Evolutionary conservation across 768 basidiomycete species (phyloP).

Genomic region (Xerocomellus amylosporus): DNA sequence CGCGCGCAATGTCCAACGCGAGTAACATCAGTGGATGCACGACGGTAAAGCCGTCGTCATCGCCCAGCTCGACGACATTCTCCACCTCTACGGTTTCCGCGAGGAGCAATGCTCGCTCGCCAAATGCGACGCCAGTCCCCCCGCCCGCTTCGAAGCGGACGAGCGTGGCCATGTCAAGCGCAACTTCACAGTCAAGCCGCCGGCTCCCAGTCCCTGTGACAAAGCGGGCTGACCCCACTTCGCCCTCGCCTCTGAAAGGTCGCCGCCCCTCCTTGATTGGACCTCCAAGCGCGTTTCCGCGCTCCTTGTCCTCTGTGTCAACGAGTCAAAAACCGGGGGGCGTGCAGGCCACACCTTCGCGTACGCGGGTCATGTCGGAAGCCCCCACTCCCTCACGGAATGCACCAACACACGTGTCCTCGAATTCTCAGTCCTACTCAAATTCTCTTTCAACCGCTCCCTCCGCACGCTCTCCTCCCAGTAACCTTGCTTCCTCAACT

Average conservation of each 20-base stretch:
- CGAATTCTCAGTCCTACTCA: constrained; percentile 24
- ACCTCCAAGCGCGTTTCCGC: constrained; percentile 28
- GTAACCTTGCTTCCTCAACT: constrained; percentile 41
- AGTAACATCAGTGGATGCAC: constrained; percentile 48
- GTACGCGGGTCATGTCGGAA: constrained; percentile 46
- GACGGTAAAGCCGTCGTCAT: constrained; percentile 41
- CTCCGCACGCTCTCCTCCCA: constrained; percentile 31
- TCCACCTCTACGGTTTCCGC: constrained; percentile 27
- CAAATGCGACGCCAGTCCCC: constrained; percentile 53
- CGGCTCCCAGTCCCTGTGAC: constrained; percentile 40
- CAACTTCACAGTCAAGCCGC: constrained; percentile 34
- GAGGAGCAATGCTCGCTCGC: constrained; percentile 36
- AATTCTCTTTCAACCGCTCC: constrained; percentile 26
- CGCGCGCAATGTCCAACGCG: constrained; percentile 52
- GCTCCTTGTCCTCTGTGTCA: constrained; percentile 17
- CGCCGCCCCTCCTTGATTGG: constrained; percentile 29
- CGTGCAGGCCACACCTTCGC: constrained; percentile 37
- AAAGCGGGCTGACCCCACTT: constrained; percentile 27
- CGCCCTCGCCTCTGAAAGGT: constrained; percentile 28
- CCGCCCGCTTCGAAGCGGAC: constrained; percentile 36
- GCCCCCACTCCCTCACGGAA: constrained; percentile 27
- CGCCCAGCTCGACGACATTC: constrained; percentile 25
- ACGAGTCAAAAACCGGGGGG: constrained; percentile 13
- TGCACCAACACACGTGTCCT: constrained; percentile 22
- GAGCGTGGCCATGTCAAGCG: constrained; percentile 38